A percentile compares a stretch with the other conserved stretches of the same genome.
phyloP scores from a whole-genome alignment of 768 basidiomycete species.

The Suillus cothurnatus region DNA sequence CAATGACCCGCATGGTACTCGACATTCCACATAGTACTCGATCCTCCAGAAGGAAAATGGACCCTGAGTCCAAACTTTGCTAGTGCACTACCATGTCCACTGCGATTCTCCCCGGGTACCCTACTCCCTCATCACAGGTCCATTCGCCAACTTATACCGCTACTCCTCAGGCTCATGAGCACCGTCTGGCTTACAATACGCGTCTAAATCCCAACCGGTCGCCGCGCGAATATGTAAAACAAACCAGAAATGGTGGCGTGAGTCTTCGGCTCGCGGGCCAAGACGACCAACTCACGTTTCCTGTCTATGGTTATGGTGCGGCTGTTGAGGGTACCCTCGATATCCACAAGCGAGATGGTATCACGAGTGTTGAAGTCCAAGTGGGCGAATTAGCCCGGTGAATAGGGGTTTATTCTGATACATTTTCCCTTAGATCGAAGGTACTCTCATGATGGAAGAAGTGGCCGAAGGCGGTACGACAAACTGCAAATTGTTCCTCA shows the following conservation, averaged over 20 bases:
- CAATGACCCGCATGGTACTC: conserved; percentile 29
- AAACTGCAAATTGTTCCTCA: conserved; percentile 52
- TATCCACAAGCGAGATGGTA: conserved; percentile 52
- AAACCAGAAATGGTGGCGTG: conserved; percentile 54
- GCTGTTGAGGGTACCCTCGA: conserved; percentile 59
- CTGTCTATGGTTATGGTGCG: conserved; percentile 56
- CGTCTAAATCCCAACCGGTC: conserved; percentile 40
- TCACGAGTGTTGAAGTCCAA: conserved; percentile 67
- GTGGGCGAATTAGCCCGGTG: conserved; percentile 33
- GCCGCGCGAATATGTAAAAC: conserved; percentile 57
- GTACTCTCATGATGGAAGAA: conserved; percentile 58
- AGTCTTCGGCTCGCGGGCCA: conserved; percentile 56
- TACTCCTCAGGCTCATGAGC: conserved; percentile 56
- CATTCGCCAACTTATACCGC: conserved; percentile 54
- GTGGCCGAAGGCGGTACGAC: conserved; percentile 68
- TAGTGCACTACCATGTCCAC: conserved; percentile 50
- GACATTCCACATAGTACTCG: conserved; percentile 13
- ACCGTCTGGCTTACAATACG: conserved; percentile 49
- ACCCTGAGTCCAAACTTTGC: conserved; percentile 17
- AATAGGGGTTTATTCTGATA: conserved; percentile 6
- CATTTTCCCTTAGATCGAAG: conserved; percentile 52
- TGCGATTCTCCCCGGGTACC: conserved; percentile 54
- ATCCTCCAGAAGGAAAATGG: conserved; percentile 2
- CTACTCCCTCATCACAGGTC: conserved; percentile 36
- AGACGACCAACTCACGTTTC: conserved; percentile 50